Conservation (phyloP, 2,329 filamentous ascomycete species). For the Epichloe scottii region DNA sequence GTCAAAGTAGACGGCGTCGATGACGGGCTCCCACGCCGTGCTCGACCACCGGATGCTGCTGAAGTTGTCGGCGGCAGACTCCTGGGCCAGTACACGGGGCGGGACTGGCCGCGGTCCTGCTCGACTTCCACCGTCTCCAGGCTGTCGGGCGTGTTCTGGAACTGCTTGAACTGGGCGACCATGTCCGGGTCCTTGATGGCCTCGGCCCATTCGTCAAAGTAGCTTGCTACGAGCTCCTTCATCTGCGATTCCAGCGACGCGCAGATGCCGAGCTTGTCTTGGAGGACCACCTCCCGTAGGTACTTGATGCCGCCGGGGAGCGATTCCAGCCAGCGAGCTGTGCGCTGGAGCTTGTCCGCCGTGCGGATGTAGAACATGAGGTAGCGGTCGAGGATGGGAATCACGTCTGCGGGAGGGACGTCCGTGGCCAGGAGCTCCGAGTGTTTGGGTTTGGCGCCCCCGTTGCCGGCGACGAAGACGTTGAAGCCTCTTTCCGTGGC, state of each 20-base stretch:
- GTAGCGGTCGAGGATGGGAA: slow-evolving; percentile 77
- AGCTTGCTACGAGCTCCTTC: slow-evolving; percentile 69
- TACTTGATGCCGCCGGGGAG: slow-evolving; percentile 77
- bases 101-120: slow-evolving; percentile 56
- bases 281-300: slow-evolving; percentile 66
- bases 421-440: slow-evolving; percentile 77
- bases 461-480: slow-evolving; percentile 81
- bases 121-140: slow-evolving; percentile 58
- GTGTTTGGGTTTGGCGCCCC: slow-evolving; percentile 73
- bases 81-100: slow-evolving; percentile 71
- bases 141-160: slow-evolving; percentile 68
- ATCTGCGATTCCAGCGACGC: slow-evolving; percentile 79
- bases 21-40: slow-evolving; percentile 65
- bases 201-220: slow-evolving; percentile 88
- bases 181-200: slow-evolving; percentile 58
- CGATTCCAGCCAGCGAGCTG: slow-evolving; percentile 75
- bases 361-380: slow-evolving; percentile 91
- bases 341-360: slow-evolving; percentile 79
- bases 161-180: slow-evolving; percentile 63
- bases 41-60: slow-evolving; percentile 51
- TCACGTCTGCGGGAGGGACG: slow-evolving; percentile 67
- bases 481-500: slow-evolving; percentile 91
- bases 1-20: slow-evolving; percentile 57
- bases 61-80: slow-evolving; percentile 59
- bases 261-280: slow-evolving; percentile 78